These are phyloP conservation scores for Fusarium sp. DNA, from an alignment of 2,329 filamentous ascomycete species.

Conservation along the genomic window DNA sequence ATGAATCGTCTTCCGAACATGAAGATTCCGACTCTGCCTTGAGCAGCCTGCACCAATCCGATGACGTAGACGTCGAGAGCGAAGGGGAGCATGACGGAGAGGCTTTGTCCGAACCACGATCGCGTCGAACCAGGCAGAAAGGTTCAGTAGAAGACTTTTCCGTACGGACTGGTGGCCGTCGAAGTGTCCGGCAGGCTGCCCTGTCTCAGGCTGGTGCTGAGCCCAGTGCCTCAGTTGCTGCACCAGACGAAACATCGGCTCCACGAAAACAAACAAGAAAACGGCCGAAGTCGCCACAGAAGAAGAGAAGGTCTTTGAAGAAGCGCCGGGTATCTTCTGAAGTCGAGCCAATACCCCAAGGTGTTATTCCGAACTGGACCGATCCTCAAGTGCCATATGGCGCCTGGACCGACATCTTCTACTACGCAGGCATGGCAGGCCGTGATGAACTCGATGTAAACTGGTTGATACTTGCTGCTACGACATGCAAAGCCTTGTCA, in stretches of 20 bases:
- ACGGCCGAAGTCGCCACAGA: constrained; percentile 26
- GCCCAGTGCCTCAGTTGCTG: background rate
- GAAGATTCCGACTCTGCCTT: constrained; percentile 30
- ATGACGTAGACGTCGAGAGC: constrained; percentile 30
- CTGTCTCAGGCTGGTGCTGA: constrained; percentile 8
- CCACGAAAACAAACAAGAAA: constrained; percentile 27
- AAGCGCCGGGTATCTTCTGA: constrained; percentile 36
- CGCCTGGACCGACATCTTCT: constrained; percentile 77
- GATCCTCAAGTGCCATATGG: constrained; percentile 71
- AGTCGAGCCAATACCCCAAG: constrained; percentile 20
- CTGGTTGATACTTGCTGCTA: constrained; percentile 76
- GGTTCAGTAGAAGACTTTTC: background rate
- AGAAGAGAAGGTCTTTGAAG: constrained; percentile 28
- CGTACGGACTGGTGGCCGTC: constrained; percentile 10
- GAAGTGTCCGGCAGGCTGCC: constrained; percentile 33
- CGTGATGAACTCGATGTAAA: constrained; percentile 61
- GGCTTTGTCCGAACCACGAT: constrained; percentile 8
- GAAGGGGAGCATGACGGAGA: constrained; percentile 17
- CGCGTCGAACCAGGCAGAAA: constrained; percentile 10
- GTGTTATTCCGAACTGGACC: constrained; percentile 66
- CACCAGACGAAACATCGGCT: background rate
- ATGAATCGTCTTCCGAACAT: constrained; percentile 28
- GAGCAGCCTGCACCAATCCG: constrained; percentile 10
- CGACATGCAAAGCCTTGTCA: constrained; percentile 72
- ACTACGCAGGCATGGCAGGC: constrained; percentile 69